phyloP scores from a whole-genome alignment of 352 stramenopile species.

The Pythium plurisporium region DNA sequence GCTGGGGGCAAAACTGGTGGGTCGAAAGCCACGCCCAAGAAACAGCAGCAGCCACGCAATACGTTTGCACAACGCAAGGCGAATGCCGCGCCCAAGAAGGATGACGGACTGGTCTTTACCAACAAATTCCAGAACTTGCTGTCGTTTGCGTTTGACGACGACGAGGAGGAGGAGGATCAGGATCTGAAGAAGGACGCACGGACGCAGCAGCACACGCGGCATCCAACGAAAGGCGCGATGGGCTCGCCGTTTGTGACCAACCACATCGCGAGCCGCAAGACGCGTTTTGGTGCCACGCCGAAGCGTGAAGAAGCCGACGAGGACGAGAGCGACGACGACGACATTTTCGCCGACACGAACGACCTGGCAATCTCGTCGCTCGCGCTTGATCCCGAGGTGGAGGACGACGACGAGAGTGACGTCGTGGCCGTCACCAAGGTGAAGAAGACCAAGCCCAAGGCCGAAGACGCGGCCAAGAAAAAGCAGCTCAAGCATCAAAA shows the following conservation, averaged over 20 bases:
- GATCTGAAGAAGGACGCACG: neutral
- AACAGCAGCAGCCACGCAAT: slow-evolving; percentile 23
- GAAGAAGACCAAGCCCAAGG: slow-evolving; percentile 28
- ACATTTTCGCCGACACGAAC: slow-evolving; percentile 27
- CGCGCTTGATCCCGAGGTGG: slow-evolving; percentile 28
- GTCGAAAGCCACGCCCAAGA: slow-evolving; percentile 17
- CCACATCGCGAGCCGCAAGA: slow-evolving; percentile 1
- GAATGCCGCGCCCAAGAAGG: slow-evolving; percentile 24
- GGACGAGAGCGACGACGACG: slow-evolving; percentile 23
- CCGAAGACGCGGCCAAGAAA: slow-evolving; percentile 28
- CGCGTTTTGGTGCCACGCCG: neutral
- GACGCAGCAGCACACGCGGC: neutral
- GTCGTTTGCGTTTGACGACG: slow-evolving; percentile 63
- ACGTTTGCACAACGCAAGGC: slow-evolving; percentile 5
- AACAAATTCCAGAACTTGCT: slow-evolving; percentile 86
- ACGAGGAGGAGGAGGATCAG: slow-evolving; percentile 22
- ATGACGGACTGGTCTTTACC: slow-evolving; percentile 47
- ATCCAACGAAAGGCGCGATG: neutral
- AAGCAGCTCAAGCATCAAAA: slow-evolving; percentile 69
- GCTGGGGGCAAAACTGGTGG: neutral
- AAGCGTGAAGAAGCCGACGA: neutral
- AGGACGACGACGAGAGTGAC: slow-evolving; percentile 24
- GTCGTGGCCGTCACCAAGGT: slow-evolving; percentile 26
- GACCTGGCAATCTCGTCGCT: slow-evolving; percentile 44
- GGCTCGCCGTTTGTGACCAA: slow-evolving; percentile 13